Conservation (phyloP, 2,329 filamentous ascomycete species). For the Helminthosporium solani region DNA sequence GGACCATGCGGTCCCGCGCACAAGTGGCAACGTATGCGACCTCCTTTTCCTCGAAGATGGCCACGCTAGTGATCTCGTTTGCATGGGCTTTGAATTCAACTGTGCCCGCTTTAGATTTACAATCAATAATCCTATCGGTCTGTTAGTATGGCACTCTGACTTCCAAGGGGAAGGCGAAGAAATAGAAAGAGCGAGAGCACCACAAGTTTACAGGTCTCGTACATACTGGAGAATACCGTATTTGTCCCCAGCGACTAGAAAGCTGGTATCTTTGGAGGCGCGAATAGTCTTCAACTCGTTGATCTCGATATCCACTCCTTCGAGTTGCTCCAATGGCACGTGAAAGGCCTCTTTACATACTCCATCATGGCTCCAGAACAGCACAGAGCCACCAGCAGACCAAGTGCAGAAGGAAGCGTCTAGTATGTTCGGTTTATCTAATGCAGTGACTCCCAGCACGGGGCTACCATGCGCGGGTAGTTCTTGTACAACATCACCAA, state of each 20-base stretch:
- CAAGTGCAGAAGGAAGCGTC: conserved; percentile 83
- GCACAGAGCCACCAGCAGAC: conserved; percentile 76
- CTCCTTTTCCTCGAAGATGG: conserved; percentile 66
- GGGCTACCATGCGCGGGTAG: conserved; percentile 60
- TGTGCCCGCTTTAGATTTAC: conserved; percentile 59
- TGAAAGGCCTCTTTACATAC: conserved; percentile 63
- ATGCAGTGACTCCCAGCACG: conserved; percentile 68
- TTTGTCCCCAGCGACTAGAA: conserved; percentile 81
- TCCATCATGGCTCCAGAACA: conserved; percentile 80
- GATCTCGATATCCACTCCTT: conserved; percentile 47
- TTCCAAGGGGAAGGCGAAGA: not conserved
- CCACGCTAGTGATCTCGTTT: conserved; percentile 79
- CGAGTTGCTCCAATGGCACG: conserved; percentile 67
- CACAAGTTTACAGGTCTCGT: not conserved
- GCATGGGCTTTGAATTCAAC: conserved; percentile 83
- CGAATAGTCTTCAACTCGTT: conserved; percentile 62
- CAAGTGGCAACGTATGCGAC: conserved; percentile 70
- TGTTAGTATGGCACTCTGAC: no score
- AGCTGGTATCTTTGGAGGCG: conserved; percentile 61
- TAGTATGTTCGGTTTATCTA: conserved; percentile 61
- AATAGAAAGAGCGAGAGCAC: conserved; percentile 4
- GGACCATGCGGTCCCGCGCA: conserved; percentile 86
- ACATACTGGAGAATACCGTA: conserved; percentile 70
- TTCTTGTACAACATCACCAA: conserved; percentile 40
- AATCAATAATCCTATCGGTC: conserved; percentile 60